A percentile compares a stretch with the other conserved stretches of the same genome.
Conservation (phyloP, 1,284 basidiomycete species). For the Cryptococcus hybrid region DNA sequence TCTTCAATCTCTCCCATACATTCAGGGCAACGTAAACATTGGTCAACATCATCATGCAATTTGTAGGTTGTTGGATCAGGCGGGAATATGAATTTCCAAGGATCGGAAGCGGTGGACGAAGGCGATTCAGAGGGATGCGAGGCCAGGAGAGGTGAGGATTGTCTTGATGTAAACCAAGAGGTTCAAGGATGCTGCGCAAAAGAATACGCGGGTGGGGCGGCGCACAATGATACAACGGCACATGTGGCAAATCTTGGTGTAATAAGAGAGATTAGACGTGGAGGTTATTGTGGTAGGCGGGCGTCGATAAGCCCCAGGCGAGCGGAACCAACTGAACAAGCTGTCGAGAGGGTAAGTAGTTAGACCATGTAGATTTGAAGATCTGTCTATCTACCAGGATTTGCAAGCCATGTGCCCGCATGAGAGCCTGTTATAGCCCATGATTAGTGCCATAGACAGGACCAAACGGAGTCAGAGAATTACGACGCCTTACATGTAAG, state of each 20-base stretch:
- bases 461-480: too few species aligned
- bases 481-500: slow-evolving; percentile 39
- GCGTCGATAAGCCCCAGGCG: slow-evolving; percentile 33
- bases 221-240: slow-evolving; percentile 39
- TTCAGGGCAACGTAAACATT: slow-evolving; percentile 32
- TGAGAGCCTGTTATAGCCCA: slow-evolving; percentile 23
- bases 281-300: slow-evolving; percentile 14
- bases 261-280: slow-evolving; percentile 30
- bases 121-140: neutral
- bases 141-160: slow-evolving; percentile 1
- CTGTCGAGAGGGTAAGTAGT: slow-evolving; percentile 16
- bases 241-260: slow-evolving; percentile 43
- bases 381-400: slow-evolving; percentile 27
- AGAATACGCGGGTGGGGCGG: slow-evolving; percentile 41
- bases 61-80: slow-evolving; percentile 23
- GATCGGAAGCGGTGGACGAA: slow-evolving; percentile 15
- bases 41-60: slow-evolving; percentile 28
- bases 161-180: slow-evolving; percentile 27
- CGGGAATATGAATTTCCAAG: slow-evolving; percentile 36
- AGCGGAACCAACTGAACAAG: slow-evolving; percentile 43
- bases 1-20: slow-evolving; percentile 38
- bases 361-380: neutral
- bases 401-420: slow-evolving; percentile 49
- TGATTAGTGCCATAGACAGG: slow-evolving; percentile 2
- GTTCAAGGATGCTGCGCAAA: slow-evolving; percentile 35